These are phyloP conservation scores for Phytophthora boehmeriae DNA, from an alignment of 352 stramenopile species.

Conservation along the genomic window DNA sequence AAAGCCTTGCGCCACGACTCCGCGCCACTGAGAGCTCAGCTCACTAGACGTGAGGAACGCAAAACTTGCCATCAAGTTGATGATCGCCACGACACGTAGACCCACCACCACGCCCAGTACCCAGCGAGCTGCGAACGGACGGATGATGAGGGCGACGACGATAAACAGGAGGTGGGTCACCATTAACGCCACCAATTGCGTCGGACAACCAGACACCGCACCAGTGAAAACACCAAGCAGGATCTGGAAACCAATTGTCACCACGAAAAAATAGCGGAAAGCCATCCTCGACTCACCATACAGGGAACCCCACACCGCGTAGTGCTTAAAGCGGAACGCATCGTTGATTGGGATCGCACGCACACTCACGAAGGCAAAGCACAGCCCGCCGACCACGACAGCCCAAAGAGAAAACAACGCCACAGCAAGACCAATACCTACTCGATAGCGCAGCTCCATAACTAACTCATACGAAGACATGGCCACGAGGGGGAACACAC, in stretches of 20 bases:
- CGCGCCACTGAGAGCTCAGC: conserved; percentile 39
- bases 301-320: conserved; percentile 59
- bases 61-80: conserved; percentile 60
- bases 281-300: conserved; percentile 60
- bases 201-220: conserved; percentile 43
- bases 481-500: conserved; percentile 59
- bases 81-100: conserved; percentile 49
- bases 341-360: conserved; percentile 38
- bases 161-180: conserved; percentile 59
- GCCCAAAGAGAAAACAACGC: conserved; percentile 54
- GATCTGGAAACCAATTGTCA: conserved; percentile 52
- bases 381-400: conserved; percentile 48
- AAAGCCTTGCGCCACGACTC: conserved; percentile 52
- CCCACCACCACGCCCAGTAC: conserved; percentile 42
- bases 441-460: conserved; percentile 65
- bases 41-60: conserved; percentile 62
- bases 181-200: conserved; percentile 60
- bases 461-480: conserved; percentile 65
- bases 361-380: conserved; percentile 50
- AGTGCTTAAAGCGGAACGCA: conserved; percentile 54
- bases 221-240: conserved; percentile 59
- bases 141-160: conserved; percentile 51
- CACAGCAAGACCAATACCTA: conserved; percentile 48
- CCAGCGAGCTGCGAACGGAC: conserved; percentile 48
- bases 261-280: conserved; percentile 71